Percentiles rank a stretch among this genome's conserved stretches.
phyloP scores from a whole-genome alignment of 257 asterid species.

The Plantago elongata region DNA sequence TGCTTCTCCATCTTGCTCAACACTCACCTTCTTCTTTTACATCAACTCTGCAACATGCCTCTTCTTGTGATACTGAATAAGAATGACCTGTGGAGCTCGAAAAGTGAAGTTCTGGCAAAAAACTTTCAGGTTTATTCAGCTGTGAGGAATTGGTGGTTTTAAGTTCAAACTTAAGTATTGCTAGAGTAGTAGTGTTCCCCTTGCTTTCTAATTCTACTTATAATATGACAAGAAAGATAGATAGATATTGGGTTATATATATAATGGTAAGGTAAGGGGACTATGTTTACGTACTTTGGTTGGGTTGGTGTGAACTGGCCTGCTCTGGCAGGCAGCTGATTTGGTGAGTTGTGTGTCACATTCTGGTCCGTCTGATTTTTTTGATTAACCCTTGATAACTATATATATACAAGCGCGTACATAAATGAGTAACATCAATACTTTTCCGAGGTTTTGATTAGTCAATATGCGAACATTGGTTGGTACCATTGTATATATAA shows the following conservation, averaged over 20 bases:
- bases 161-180: constrained; percentile 10
- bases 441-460: neutral
- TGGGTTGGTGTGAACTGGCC: constrained; percentile 11
- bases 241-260: no score
- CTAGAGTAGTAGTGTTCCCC: constrained; percentile 8
- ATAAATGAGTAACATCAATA: no score
- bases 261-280: constrained; percentile 8
- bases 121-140: neutral
- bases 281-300: constrained; percentile 21
- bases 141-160: constrained; percentile 2
- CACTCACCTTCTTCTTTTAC: constrained; percentile 46
- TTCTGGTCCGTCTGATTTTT: neutral
- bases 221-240: constrained; percentile 24
- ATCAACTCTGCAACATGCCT: neutral
- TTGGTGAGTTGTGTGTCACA: constrained; percentile 1
- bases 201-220: constrained; percentile 31
- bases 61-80: neutral
- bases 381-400: neutral
- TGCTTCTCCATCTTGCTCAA: constrained; percentile 98
- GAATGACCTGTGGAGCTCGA: neutral
- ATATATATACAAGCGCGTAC: neutral
- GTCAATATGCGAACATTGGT: no score
- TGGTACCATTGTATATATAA: no score
- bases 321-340: constrained; percentile 9
- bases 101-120: neutral